Evolutionary conservation across 1,284 basidiomycete genomes (phyloP), one percentile per base, ranked within the genome.

Genomic region (Gymnopus androsaceus): DNA sequence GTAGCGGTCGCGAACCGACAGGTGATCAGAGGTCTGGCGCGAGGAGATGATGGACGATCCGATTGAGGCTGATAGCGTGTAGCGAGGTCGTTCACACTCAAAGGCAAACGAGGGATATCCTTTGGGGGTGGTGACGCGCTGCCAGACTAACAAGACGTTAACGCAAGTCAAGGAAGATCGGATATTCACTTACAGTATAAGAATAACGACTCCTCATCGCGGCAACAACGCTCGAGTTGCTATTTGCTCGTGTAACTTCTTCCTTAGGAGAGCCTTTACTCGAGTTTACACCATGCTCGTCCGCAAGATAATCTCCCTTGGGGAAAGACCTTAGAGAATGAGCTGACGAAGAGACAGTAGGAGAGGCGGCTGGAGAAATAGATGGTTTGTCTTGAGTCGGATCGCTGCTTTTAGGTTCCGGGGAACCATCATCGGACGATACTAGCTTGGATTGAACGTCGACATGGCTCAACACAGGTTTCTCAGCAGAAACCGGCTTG

Each of bases 81-180:
- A 2, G 87, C 86, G n/a, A 90, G 71, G 58, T 83, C 78, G 6
- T 78, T 78, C 14, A 90, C 88, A 49, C 83, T 88, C 51, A 80
- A 69, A 0, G 85, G 81, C 25, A 88, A 66, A 12, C 81, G 80
- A 34, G 86, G 75, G 7, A 56, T 54, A 34, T 89, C 85, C 62
- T 79, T 82, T n/a, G 78, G 80, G 21, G 78, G 74, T 11, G 83
- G 81, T 9, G 84, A 84, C 2, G 75, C 65, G 2, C 77, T 72
- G 12, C 75, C 78, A 51, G 81, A 71, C 82, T 87, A 59, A 6
- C 25, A 55, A 40, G 14, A 33, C 21, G 17, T 36, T 19, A 49
- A 33, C 21, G 58, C 45, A 47, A 41, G 51, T 41, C 36, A 19
- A 12, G 49, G n/a, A 51, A 42, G 55, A 27, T 17, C 42, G 17